phyloP scores from a whole-genome alignment of 2,329 filamentous ascomycete species.

The Paraconiothyrium brasiliense region DNA sequence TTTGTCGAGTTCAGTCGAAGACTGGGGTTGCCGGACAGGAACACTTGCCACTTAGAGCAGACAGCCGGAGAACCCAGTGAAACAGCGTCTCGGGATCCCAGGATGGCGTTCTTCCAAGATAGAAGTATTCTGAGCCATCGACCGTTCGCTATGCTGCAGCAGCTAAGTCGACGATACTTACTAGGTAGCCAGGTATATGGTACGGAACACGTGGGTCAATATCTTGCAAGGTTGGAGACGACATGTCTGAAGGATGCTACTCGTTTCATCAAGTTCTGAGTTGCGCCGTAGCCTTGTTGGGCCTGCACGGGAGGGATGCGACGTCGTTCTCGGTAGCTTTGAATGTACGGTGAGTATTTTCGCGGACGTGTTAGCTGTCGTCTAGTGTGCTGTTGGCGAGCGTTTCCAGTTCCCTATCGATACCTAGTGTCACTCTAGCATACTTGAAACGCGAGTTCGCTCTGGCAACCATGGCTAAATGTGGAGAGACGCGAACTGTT shows the following conservation, averaged over 20 bases:
- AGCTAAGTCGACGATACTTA: too few species aligned
- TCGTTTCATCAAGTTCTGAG: background rate
- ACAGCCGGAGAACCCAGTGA: too few species aligned
- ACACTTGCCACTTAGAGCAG: too few species aligned
- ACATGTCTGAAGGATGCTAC: background rate
- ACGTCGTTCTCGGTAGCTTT: background rate
- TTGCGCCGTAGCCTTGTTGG: background rate
- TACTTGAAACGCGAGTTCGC: slow-evolving; percentile 1
- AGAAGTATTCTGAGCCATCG: too few species aligned
- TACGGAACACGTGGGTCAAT: background rate
- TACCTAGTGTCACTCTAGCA: background rate
- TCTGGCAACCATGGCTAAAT: background rate
- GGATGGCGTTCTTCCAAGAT: too few species aligned
- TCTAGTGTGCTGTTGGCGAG: background rate
- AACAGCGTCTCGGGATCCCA: too few species aligned
- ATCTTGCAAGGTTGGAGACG: background rate
- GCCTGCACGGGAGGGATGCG: too few species aligned
- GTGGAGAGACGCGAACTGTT: background rate
- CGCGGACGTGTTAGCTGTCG: background rate
- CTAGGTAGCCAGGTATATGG: background rate
- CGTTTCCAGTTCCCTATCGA: background rate
- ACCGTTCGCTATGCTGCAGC: too few species aligned
- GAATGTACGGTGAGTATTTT: background rate
- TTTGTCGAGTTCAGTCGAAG: too few species aligned
- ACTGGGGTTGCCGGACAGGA: too few species aligned